Evolutionary conservation across 441 rosid species (phyloP).

Genomic region (Oxalis stricta): DNA sequence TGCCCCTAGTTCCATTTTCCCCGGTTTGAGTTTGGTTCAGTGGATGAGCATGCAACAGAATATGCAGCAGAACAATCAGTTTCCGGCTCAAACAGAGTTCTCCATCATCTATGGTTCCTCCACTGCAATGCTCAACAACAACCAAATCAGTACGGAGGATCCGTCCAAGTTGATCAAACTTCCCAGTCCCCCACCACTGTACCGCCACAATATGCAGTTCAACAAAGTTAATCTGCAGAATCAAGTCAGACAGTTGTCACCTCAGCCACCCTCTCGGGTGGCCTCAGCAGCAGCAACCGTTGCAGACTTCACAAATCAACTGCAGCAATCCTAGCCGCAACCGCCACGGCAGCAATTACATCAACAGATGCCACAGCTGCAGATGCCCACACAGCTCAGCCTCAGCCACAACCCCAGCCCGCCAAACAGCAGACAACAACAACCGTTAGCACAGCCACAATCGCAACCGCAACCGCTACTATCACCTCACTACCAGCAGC

Average conservation of each 20-base stretch:
- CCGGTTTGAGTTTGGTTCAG: conserved; percentile 88
- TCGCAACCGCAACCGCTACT: conserved; percentile 13
- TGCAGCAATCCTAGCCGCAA: conserved; percentile 32
- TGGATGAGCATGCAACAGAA: conserved; percentile 99
- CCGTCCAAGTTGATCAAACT: conserved; percentile 73
- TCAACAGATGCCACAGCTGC: conserved; percentile 20
- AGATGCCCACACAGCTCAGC: conserved; percentile 18
- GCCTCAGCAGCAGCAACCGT: conserved; percentile 69
- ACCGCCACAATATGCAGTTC: conserved; percentile 47
- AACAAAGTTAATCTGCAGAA: conserved; percentile 47
- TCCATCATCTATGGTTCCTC: conserved; percentile 55
- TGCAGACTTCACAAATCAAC: conserved; percentile 42
- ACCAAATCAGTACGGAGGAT: conserved; percentile 53
- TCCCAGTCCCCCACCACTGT: conserved; percentile 66
- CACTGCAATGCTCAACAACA: conserved; percentile 41
- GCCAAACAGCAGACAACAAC: conserved; percentile 17
- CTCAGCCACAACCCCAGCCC: conserved; percentile 25
- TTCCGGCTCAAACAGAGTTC: conserved; percentile 60
- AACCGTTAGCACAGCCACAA: conserved; percentile 11
- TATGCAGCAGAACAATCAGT: conserved; percentile 82
- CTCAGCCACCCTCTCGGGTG: conserved; percentile 49
- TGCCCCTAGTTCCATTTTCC: conserved; percentile 51
- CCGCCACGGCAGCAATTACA: conserved; percentile 17
- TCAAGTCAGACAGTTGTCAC: conserved; percentile 46
- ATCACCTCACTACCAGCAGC: conserved; percentile 6